Percentiles rank a stretch among this genome's conserved stretches.
Conservation (phyloP, 345 rosid species). For the Gossypium raimondii region DNA sequence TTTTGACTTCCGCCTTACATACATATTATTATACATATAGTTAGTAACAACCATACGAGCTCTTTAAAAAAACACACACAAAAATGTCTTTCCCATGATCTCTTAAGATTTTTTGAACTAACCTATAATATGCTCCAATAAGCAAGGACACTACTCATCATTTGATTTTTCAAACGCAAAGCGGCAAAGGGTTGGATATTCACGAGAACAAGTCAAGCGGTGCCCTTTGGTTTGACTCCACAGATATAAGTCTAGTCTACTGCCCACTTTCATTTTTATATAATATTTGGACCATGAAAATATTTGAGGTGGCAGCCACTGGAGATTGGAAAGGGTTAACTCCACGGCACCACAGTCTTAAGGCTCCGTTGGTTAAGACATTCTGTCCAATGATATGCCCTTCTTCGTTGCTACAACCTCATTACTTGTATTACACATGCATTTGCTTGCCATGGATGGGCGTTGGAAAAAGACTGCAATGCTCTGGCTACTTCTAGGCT, state of each 20-base stretch:
- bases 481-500: too few relatives aligned
- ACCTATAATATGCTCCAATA: background rate
- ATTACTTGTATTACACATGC: too few relatives aligned
- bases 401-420: too few relatives aligned
- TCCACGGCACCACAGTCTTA: background rate
- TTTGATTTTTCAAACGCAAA: background rate
- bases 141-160: background rate
- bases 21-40: background rate
- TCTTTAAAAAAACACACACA: background rate
- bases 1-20: background rate
- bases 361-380: background rate
- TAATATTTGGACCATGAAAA: background rate
- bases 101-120: background rate
- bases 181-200: background rate
- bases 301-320: background rate
- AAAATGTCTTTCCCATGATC: background rate
- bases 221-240: background rate
- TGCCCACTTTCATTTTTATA: background rate
- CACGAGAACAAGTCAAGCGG: background rate
- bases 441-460: too few relatives aligned
- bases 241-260: background rate
- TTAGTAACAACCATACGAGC: background rate
- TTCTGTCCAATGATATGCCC: background rate
- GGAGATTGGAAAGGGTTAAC: background rate
- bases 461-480: too few relatives aligned